Conservation (phyloP, 1,139 yeast genomes). For the Lodderomyces jiufengensis region DNA sequence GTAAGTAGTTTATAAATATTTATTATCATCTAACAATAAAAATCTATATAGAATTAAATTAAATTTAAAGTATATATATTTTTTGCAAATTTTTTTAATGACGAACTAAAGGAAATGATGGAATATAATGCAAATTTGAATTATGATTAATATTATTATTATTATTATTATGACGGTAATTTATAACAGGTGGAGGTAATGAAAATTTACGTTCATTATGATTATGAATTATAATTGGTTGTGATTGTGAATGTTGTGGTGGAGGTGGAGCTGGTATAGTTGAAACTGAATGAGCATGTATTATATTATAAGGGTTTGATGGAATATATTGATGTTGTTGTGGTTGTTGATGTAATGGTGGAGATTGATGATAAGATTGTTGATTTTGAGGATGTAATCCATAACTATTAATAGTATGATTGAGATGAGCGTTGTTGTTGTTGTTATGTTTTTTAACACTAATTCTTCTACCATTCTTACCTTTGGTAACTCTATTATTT, state of each 20-base stretch:
- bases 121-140: not conserved
- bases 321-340: not conserved
- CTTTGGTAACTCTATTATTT: constrained; percentile 44
- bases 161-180: not conserved
- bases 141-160: too few relatives aligned
- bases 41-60: too few relatives aligned
- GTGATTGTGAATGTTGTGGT: constrained; percentile 6
- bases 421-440: constrained; percentile 5
- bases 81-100: constrained; percentile 12
- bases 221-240: constrained; percentile 2
- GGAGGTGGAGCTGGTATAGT: constrained; percentile 6
- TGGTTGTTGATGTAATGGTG: not conserved
- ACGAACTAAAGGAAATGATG: constrained; percentile 18
- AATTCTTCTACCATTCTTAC: constrained; percentile 45
- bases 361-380: constrained; percentile 2
- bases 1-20: too few relatives aligned
- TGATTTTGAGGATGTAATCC: constrained; percentile 3
- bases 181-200: constrained; percentile 17
- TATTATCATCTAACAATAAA: too few relatives aligned
- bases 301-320: too few relatives aligned
- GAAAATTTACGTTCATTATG: constrained; percentile 9
- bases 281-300: too few relatives aligned
- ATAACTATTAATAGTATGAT: not conserved
- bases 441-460: constrained; percentile 30
- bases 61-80: too few relatives aligned